phyloP scores from a whole-genome alignment of 768 basidiomycete genomes.

The Leucosporidium scottii region DNA sequence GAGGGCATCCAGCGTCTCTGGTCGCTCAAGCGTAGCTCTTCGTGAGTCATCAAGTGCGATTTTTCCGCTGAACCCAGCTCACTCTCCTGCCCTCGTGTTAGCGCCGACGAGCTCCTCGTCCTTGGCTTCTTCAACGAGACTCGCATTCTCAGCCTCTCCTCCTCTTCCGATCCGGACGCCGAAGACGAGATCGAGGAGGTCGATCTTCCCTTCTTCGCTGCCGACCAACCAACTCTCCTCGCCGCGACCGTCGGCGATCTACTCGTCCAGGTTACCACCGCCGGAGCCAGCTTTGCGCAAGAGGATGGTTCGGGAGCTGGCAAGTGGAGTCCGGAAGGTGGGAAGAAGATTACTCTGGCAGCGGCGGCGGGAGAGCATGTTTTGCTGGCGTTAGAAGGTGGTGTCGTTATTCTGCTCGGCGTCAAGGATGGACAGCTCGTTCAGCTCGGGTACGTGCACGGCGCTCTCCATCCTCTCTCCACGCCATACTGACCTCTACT shows the following conservation, averaged over 20 bases:
- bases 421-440: slow-evolving; percentile 41
- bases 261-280: slow-evolving; percentile 64
- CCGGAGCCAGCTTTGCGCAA: slow-evolving; percentile 54
- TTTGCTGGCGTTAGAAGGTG: slow-evolving; percentile 31
- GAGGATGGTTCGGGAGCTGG: slow-evolving; percentile 40
- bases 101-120: slow-evolving; percentile 22
- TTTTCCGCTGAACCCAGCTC: too few species aligned
- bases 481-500: background rate
- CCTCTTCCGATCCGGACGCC: background rate
- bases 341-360: slow-evolving; percentile 29
- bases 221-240: slow-evolving; percentile 55
- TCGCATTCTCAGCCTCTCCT: slow-evolving; percentile 19
- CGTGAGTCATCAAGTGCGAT: background rate
- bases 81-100: background rate
- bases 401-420: slow-evolving; percentile 50
- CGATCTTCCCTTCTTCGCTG: slow-evolving; percentile 48
- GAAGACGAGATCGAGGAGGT: slow-evolving; percentile 43
- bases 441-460: background rate
- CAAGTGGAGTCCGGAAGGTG: slow-evolving; percentile 10
- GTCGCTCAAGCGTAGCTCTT: slow-evolving; percentile 32
- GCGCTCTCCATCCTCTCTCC: background rate
- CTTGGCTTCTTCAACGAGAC: slow-evolving; percentile 29
- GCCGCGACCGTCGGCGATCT: slow-evolving; percentile 57
- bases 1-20: slow-evolving; percentile 57
- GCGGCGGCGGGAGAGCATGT: slow-evolving; percentile 15